phyloP scores from a whole-genome alignment of 345 rosid genomes.

The Citrus sp. region DNA sequence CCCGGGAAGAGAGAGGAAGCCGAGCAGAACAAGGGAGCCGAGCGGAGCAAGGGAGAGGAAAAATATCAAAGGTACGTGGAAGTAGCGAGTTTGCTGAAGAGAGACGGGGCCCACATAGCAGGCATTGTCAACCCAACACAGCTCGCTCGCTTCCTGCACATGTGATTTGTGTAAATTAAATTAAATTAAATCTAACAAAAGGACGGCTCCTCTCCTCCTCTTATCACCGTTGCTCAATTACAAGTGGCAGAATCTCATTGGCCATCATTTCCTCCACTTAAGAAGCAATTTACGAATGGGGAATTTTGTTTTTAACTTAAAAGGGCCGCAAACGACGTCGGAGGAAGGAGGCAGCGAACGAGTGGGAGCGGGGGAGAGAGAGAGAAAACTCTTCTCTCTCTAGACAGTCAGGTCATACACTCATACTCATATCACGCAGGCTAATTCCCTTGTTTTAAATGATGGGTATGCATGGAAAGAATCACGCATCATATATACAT shows the following conservation, averaged over 20 bases:
- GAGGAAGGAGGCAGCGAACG: neutral
- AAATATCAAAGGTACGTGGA: constrained; percentile 54
- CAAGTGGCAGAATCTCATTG: constrained; percentile 42
- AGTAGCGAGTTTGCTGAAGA: constrained; percentile 59
- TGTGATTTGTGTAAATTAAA: constrained; percentile 26
- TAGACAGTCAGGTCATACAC: neutral
- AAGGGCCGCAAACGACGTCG: neutral
- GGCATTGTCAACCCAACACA: constrained; percentile 83
- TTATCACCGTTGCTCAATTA: neutral
- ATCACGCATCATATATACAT: neutral
- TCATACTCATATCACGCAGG: neutral
- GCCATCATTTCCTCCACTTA: neutral
- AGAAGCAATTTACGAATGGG: neutral
- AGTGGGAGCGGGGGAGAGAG: neutral
- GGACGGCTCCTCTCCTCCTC: neutral
- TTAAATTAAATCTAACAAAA: too few relatives aligned
- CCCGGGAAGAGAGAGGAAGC: constrained; percentile 16
- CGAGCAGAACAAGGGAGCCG: constrained; percentile 28
- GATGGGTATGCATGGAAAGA: neutral
- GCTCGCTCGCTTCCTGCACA: constrained; percentile 57
- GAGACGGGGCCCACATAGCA: constrained; percentile 60
- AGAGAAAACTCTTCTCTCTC: neutral
- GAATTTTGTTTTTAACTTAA: neutral
- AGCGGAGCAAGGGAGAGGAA: constrained; percentile 22
- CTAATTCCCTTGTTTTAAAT: neutral